Percentiles rank a stretch among this genome's conserved stretches.
phyloP scores from a whole-genome alignment of 306 rosid genomes.

The Ormosia semicastrata region DNA sequence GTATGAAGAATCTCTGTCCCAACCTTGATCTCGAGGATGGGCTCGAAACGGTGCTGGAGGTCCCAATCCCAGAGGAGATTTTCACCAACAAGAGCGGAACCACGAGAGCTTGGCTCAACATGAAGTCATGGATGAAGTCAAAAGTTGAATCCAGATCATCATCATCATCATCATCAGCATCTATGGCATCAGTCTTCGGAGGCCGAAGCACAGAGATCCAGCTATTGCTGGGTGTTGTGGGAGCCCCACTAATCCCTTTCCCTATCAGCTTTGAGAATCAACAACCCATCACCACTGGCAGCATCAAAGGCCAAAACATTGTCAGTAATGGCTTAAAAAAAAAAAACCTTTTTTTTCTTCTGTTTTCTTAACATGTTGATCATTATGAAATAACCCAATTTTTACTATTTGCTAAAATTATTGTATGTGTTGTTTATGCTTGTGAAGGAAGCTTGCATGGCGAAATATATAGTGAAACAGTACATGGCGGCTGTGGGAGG shows the following conservation, averaged over 20 bases:
- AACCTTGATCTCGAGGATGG: conserved; percentile 78
- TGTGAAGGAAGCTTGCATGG: conserved; percentile 78
- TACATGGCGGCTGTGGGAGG: conserved; percentile 94
- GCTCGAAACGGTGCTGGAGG: conserved; percentile 91
- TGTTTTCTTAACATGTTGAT: neutral
- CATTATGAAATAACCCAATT: neutral
- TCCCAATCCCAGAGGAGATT: conserved; percentile 90
- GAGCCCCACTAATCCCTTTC: conserved; percentile 83
- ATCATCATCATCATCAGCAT: conserved; percentile 1
- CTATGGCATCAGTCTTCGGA: conserved; percentile 47
- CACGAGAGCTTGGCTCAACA: conserved; percentile 61
- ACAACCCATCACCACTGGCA: conserved; percentile 47
- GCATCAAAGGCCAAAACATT: conserved; percentile 63
- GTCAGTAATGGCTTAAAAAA: conserved; percentile 38
- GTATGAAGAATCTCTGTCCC: conserved; percentile 88
- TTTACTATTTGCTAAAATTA: neutral
- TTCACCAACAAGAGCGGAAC: conserved; percentile 41
- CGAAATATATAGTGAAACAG: conserved; percentile 86
- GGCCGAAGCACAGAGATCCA: conserved; percentile 63
- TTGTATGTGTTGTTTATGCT: neutral
- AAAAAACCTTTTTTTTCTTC: neutral
- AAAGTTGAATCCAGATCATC: conserved; percentile 40
- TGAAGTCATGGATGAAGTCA: conserved; percentile 84
- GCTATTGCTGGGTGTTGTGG: conserved; percentile 72
- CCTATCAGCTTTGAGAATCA: conserved; percentile 50